These are phyloP conservation scores for Ceratocystis harringtonii DNA, from an alignment of 2,329 filamentous ascomycete species.

Conservation along the genomic window DNA sequence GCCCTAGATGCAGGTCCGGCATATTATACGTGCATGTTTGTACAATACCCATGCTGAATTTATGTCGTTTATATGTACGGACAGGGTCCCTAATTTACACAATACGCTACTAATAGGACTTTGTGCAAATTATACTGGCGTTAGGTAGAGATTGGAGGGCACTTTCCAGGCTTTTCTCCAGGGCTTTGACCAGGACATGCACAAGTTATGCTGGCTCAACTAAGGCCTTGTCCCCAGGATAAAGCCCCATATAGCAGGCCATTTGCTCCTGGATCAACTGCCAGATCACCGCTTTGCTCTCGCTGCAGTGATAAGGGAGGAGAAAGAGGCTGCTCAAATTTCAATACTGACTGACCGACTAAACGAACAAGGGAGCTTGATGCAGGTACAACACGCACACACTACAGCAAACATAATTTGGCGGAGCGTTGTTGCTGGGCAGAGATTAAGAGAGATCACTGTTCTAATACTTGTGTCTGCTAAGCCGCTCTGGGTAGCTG, in stretches of 20 bases:
- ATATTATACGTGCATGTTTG: slow-evolving; percentile 2
- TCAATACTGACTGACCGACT: background rate
- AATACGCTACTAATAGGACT: background rate
- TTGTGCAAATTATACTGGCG: slow-evolving; percentile 3
- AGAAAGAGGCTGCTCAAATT: background rate
- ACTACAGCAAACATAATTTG: background rate
- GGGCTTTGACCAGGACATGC: background rate
- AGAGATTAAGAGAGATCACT: slow-evolving; percentile 1
- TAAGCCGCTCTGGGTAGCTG: background rate
- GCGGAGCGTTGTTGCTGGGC: background rate
- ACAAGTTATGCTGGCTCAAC: background rate
- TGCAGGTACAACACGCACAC: background rate
- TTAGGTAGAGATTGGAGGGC: background rate
- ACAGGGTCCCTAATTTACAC: too few relatives aligned
- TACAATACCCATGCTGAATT: too few relatives aligned
- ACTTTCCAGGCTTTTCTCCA: background rate
- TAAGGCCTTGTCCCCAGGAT: background rate
- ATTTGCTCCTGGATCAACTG: background rate
- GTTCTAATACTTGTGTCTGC: background rate
- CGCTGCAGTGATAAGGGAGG: background rate
- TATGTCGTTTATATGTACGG: too few relatives aligned
- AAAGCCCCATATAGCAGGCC: background rate
- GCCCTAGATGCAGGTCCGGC: slow-evolving; percentile 5
- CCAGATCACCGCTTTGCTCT: background rate
- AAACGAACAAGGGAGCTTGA: slow-evolving; percentile 1